These are phyloP conservation scores for Lecanosticta acicola DNA, from an alignment of 2,329 filamentous ascomycete species.

Conservation along the genomic window DNA sequence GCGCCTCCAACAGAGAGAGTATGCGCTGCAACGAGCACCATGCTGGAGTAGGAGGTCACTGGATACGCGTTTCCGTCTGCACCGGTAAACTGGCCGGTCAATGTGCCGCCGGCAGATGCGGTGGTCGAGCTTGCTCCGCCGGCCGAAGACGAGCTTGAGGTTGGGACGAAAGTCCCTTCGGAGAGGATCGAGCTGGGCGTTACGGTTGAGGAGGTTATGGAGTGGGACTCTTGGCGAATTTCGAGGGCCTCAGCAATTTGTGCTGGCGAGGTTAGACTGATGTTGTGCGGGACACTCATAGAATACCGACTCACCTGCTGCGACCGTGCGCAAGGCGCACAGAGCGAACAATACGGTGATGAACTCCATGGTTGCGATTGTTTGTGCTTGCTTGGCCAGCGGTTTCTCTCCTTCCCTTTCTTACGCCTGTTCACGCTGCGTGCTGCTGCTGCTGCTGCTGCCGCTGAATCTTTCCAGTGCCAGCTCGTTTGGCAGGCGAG, in stretches of 20 bases:
- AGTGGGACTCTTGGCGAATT: slow-evolving; percentile 2
- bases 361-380: background rate
- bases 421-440: too few relatives aligned
- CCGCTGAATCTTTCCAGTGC: too few relatives aligned
- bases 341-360: background rate
- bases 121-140: background rate
- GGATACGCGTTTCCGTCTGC: slow-evolving; percentile 14
- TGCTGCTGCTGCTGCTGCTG: too few relatives aligned
- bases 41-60: slow-evolving; percentile 13
- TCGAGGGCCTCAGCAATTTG: background rate
- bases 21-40: slow-evolving; percentile 17
- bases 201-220: slow-evolving; percentile 2
- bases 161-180: too few relatives aligned
- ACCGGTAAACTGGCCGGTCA: slow-evolving; percentile 17
- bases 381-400: too few relatives aligned
- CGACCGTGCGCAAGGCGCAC: background rate
- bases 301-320: background rate
- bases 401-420: too few relatives aligned
- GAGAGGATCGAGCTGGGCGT: too few relatives aligned
- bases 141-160: too few relatives aligned
- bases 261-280: background rate
- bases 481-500: too few relatives aligned
- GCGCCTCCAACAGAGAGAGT: slow-evolving; percentile 13
- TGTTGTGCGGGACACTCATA: background rate
- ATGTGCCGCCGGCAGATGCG: background rate